These are phyloP conservation scores for Orbilia quercus DNA, from an alignment of 2,329 filamentous ascomycete genomes.

Conservation along the genomic window DNA sequence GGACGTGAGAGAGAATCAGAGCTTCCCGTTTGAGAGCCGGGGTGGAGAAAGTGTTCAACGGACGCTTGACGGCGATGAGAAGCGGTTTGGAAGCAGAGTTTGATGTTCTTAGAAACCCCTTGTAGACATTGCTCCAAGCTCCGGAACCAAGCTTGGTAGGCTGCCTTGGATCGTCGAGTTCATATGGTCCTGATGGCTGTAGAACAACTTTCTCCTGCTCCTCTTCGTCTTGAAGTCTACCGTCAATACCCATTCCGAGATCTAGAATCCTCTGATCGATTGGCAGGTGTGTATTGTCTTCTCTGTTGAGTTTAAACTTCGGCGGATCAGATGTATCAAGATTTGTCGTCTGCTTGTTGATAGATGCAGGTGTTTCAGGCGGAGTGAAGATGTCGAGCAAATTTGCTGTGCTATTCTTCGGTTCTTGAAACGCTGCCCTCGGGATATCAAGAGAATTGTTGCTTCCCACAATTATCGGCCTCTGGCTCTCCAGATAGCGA, in stretches of 20 bases:
- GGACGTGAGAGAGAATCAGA: constrained; percentile 57
- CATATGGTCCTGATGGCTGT: constrained; percentile 14
- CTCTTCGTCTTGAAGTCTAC: constrained; percentile 11
- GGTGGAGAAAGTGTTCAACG: constrained; percentile 38
- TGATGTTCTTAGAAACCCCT: constrained; percentile 26
- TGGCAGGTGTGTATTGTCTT: background rate
- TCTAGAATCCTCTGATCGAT: constrained; percentile 17
- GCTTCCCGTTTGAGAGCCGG: constrained; percentile 57
- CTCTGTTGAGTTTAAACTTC: constrained; percentile 19
- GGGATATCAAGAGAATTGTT: constrained; percentile 44
- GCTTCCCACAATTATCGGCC: constrained; percentile 40
- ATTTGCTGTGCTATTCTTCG: background rate
- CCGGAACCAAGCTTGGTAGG: constrained; percentile 57
- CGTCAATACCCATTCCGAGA: constrained; percentile 38
- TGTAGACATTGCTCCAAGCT: constrained; percentile 58
- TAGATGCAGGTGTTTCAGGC: constrained; percentile 29
- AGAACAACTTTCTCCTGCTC: constrained; percentile 14
- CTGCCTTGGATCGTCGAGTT: constrained; percentile 33
- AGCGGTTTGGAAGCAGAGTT: constrained; percentile 4
- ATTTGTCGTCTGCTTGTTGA: background rate
- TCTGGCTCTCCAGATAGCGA: constrained; percentile 45
- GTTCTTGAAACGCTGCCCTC: constrained; percentile 27
- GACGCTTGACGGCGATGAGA: constrained; percentile 58
- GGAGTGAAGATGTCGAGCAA: constrained; percentile 43
- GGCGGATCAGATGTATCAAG: constrained; percentile 30